phyloP scores from a whole-genome alignment of 257 asterid species.

The Gentiana straminea region DNA sequence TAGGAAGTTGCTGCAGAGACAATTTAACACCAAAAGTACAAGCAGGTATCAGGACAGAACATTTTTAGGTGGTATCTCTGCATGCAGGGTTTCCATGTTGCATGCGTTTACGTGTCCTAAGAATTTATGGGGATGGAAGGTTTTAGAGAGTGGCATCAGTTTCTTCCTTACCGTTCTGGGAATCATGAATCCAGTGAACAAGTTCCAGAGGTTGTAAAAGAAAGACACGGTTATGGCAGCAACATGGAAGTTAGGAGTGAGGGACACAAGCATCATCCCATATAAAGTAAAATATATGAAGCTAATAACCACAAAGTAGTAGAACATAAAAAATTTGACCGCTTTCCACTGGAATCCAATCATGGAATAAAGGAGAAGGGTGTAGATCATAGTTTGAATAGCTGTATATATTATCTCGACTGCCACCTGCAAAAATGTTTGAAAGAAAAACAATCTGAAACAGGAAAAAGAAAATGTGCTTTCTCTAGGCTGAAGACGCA shows the following conservation, averaged over 20 bases:
- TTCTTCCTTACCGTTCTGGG: conserved; percentile 42
- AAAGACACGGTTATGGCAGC: conserved; percentile 58
- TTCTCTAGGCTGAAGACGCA: no score
- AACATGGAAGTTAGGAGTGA: conserved; percentile 55
- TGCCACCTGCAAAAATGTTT: conserved; percentile 24
- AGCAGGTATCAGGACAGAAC: no score
- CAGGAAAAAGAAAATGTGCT: no score
- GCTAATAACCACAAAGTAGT: conserved; percentile 24
- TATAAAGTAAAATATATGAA: conserved; percentile 28
- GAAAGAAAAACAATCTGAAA: no score
- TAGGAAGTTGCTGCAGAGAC: conserved; percentile 38
- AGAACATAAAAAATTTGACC: conserved; percentile 46
- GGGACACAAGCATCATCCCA: conserved; percentile 47
- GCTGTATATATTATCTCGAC: conserved; percentile 44
- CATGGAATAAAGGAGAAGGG: conserved; percentile 25
- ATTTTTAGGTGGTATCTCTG: no score
- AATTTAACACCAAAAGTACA: no score
- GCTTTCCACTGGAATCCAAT: conserved; percentile 31
- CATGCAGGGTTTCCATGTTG: no score
- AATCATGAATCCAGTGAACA: conserved; percentile 62
- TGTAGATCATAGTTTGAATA: conserved; percentile 23
- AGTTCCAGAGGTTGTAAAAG: conserved; percentile 64
- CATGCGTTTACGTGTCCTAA: no score
- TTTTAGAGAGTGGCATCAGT: no score
- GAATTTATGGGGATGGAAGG: no score